These are phyloP conservation scores for Cochlearia excelsa DNA, from an alignment of 345 rosid genomes.

Conservation along the genomic window DNA sequence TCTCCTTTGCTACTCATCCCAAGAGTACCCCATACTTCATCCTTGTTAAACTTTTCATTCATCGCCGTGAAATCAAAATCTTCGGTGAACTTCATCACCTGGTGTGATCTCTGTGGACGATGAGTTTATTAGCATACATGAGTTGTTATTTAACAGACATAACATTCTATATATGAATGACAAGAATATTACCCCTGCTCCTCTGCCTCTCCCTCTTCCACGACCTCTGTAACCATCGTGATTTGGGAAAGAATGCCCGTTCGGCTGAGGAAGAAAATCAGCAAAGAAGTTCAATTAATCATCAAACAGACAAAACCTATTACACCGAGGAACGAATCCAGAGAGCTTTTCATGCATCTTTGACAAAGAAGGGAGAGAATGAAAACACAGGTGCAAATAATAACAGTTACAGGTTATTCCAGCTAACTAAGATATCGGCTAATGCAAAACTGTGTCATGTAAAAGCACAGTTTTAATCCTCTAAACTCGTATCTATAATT, in stretches of 20 bases:
- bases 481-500: conserved; percentile 6
- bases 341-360: conserved; percentile 8
- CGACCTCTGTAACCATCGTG: conserved; percentile 65
- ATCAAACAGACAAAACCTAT: conserved; percentile 9
- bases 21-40: conserved; percentile 94
- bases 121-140: conserved; percentile 10
- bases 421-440: conserved; percentile 7
- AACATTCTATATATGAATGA: not conserved
- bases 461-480: not conserved
- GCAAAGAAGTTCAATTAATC: conserved; percentile 12
- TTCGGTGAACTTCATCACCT: conserved; percentile 70
- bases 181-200: conserved; percentile 61
- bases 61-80: conserved; percentile 88
- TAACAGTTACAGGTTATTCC: conserved; percentile 1
- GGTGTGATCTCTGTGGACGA: conserved; percentile 44
- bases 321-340: conserved; percentile 5
- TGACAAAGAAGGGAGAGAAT: not conserved
- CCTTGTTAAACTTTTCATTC: conserved; percentile 95
- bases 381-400: not conserved
- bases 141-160: no score
- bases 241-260: conserved; percentile 56
- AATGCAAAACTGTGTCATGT: not conserved
- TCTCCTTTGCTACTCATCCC: conserved; percentile 60
- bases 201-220: conserved; percentile 91
- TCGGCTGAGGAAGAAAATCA: conserved; percentile 40